Evolutionary conservation across 345 rosid genomes (phyloP).

Genomic region (Syzygium grande): DNA sequence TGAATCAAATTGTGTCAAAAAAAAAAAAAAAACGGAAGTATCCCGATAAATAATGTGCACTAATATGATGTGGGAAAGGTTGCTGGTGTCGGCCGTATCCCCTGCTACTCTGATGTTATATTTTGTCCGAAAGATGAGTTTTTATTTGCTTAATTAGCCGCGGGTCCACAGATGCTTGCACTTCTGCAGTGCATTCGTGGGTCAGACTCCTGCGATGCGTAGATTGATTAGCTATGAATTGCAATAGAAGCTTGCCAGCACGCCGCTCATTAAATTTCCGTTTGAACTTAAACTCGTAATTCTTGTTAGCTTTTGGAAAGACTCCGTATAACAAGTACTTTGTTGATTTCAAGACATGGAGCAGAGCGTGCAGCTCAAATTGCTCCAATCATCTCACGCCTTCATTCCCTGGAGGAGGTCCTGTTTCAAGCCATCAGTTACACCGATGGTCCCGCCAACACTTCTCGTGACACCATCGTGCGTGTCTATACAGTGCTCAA

Average conservation of each 20-base stretch:
- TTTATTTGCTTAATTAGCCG: not conserved
- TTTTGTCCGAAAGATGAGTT: not conserved
- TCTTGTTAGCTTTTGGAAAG: not conserved
- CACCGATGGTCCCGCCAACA: not conserved
- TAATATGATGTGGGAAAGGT: no score
- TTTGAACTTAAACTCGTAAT: no score
- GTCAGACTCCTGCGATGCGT: no score
- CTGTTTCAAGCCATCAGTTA: not conserved
- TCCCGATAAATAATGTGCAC: no score
- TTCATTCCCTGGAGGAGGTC: not conserved
- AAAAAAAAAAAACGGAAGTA: no score
- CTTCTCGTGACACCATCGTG: accelerated
- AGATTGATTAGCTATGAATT: no score
- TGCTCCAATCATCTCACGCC: not conserved
- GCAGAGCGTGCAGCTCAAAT: not conserved
- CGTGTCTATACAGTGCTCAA: not conserved
- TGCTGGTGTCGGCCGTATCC: not conserved
- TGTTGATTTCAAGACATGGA: not conserved
- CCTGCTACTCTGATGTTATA: not conserved
- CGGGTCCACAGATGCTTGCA: no score
- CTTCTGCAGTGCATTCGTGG: no score
- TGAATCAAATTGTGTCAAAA: not conserved
- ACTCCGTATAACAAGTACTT: not conserved
- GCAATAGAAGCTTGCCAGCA: no score
- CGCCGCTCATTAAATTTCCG: no score